A percentile compares a stretch with the other conserved stretches of the same genome.
Conservation (phyloP, 2,329 filamentous ascomycete genomes). For the Epichloe gansuensis region DNA sequence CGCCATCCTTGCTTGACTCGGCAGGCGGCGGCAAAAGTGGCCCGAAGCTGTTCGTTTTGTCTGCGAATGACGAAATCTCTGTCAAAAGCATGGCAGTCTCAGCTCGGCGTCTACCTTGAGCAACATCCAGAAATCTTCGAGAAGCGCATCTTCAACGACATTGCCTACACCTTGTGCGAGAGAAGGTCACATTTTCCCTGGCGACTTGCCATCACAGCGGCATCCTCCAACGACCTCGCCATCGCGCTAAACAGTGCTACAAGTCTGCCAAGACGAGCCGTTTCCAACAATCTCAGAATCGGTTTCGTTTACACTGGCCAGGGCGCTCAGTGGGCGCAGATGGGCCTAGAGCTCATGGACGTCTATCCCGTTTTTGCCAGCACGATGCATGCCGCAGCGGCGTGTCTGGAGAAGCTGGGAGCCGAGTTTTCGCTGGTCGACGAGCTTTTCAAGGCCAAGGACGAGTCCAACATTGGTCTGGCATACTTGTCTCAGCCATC, state of each 20-base stretch:
- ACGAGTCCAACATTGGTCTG: slow-evolving; percentile 20
- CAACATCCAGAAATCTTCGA: slow-evolving; percentile 29
- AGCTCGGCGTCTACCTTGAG: slow-evolving; percentile 27
- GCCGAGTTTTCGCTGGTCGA: slow-evolving; percentile 23
- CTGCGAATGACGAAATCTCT: slow-evolving; percentile 24
- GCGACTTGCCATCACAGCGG: slow-evolving; percentile 29
- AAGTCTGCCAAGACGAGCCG: not conserved
- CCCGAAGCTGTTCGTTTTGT: slow-evolving; percentile 29
- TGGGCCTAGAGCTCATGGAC: slow-evolving; percentile 24
- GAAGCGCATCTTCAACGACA: slow-evolving; percentile 29
- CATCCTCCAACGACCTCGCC: slow-evolving; percentile 31
- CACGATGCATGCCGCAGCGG: slow-evolving; percentile 19
- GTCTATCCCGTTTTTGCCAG: slow-evolving; percentile 22
- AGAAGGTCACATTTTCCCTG: slow-evolving; percentile 30
- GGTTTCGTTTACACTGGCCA: slow-evolving; percentile 28
- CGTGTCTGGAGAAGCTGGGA: slow-evolving; percentile 20
- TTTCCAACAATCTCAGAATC: slow-evolving; percentile 11
- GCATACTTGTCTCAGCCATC: slow-evolving; percentile 31
- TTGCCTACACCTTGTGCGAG: slow-evolving; percentile 36
- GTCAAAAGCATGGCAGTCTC: slow-evolving; percentile 16
- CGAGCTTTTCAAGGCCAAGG: slow-evolving; percentile 23
- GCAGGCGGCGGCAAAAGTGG: not conserved
- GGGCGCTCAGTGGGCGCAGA: slow-evolving; percentile 25
- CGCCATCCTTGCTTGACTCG: not conserved
- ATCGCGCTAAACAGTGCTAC: slow-evolving; percentile 26